Base-by-base conservation (phyloP, 2,329 filamentous ascomycete genomes). In the Knufia petricola region DNA sequence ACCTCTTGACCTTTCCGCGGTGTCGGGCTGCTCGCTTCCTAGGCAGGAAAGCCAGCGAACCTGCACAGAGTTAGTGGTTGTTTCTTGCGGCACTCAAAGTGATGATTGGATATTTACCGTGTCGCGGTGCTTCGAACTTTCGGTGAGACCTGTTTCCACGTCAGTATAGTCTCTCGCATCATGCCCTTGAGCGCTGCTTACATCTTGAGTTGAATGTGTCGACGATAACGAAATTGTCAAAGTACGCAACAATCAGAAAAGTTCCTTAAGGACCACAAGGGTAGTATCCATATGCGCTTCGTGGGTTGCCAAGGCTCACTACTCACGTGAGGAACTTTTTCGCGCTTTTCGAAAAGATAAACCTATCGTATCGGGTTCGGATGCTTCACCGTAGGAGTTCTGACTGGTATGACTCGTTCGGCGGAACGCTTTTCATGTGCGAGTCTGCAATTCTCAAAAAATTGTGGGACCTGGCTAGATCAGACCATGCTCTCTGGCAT, bases 1-100 rank as follows among this genome's bases (percentile, higher is more conserved):
- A 94, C 88, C 84, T 88, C 87, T 95, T 95, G 71, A 95, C 90
- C 81, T 94, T 94, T 73, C 90, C 90, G 66, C 90, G 79, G 77
- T 96, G 89, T 67, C 89, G 82, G 72, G 88, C 80, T 66, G 88
- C 87, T 69, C 90, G 84, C 87, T 95, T 95, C 69, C 86, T 76
- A 60, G 86, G 86, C 67, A 92, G 74, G 76, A 81, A 90, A 63
- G 85, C 85, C 72, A 96, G 78, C 69, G 85, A 89, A 70, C 70
- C 70, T 71, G 62, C 58, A 53, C 37, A 61, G 20, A 21, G 48
- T 51, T 52, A 61, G 63, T 56, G 63, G 63, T 28, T 19, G 34
- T 46, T 45, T 46, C 51, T 51, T 37, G 50, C 34, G 12, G 23
- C 28, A 15, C 32, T 36, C 28, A 43, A 21, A 24, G 23, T 41